Evolutionary conservation across 2,329 filamentous ascomycete genomes (phyloP).

Genomic region (Trichoderma breve): DNA sequence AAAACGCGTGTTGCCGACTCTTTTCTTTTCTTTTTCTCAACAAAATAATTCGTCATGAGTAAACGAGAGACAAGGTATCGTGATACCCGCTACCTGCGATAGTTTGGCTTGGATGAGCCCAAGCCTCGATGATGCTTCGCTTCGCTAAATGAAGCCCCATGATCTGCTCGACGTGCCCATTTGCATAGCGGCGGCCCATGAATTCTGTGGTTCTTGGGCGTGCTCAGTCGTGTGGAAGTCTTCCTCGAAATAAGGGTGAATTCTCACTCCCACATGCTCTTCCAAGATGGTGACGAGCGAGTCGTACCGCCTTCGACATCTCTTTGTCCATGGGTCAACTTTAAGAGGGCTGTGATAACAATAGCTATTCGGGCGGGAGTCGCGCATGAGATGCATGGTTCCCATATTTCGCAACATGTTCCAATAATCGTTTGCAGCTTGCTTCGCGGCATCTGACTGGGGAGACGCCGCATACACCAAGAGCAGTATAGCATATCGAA

Average conservation of each 20-base stretch:
- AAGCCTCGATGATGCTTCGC: not conserved
- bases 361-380: constrained; percentile 39
- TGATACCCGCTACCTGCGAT: not conserved
- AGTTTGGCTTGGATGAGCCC: not conserved
- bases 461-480: constrained; percentile 38
- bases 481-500: constrained; percentile 44
- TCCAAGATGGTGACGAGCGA: constrained; percentile 38
- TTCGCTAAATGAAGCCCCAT: constrained; percentile 35
- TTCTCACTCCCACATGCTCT: constrained; percentile 38
- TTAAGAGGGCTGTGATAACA: constrained; percentile 46
- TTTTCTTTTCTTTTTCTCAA: not conserved
- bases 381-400: constrained; percentile 38
- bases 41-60: constrained; percentile 5
- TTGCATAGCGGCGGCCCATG: constrained; percentile 39
- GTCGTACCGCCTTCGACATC: constrained; percentile 43
- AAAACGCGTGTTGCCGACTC: constrained; percentile 1
- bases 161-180: constrained; percentile 28
- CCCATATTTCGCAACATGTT: constrained; percentile 36
- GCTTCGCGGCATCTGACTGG: constrained; percentile 35
- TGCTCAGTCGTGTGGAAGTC: constrained; percentile 44
- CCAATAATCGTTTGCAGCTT: constrained; percentile 40
- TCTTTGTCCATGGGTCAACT: constrained; percentile 44
- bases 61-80: constrained; percentile 15
- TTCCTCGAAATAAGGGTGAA: constrained; percentile 44
- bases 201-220: constrained; percentile 37